Evolutionary conservation across 164 flowering plant species (phyloP).

Genomic region (Magnolia officinalis): DNA sequence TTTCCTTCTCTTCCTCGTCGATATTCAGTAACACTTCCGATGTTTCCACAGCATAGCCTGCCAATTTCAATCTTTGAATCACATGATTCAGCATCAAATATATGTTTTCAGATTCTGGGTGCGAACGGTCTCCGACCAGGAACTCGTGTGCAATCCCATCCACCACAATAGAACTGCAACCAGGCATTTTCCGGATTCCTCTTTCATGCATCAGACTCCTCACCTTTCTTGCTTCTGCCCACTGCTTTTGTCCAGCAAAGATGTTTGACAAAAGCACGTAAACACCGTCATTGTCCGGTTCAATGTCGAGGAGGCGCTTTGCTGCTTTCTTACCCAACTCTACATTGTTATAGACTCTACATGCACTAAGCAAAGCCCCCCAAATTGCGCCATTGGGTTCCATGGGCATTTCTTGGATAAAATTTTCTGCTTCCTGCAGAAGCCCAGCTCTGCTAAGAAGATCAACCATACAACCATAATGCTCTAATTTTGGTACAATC

Average conservation of each 20-base stretch:
- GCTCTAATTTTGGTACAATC: slow-evolving; percentile 11
- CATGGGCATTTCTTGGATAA: slow-evolving; percentile 3
- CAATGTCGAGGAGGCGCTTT: slow-evolving; percentile 2
- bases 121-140: slow-evolving; percentile 5
- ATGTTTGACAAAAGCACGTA: slow-evolving; percentile 14
- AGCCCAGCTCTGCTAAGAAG: slow-evolving; percentile 16
- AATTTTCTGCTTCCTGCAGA: slow-evolving; percentile 9
- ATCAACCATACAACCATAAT: slow-evolving; percentile 16
- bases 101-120: slow-evolving; percentile 2
- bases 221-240: slow-evolving; percentile 11
- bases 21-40: slow-evolving; percentile 14
- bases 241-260: slow-evolving; percentile 8
- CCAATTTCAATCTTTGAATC: slow-evolving; percentile 9
- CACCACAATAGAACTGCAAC: slow-evolving; percentile 18
- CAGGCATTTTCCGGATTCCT: slow-evolving; percentile 10
- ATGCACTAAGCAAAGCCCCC: slow-evolving; percentile 16
- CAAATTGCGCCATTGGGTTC: slow-evolving; percentile 14
- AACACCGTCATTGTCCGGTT: slow-evolving; percentile 12
- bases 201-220: slow-evolving; percentile 6
- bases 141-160: background rate
- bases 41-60: slow-evolving; percentile 10
- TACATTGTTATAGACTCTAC: slow-evolving; percentile 4
- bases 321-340: slow-evolving; percentile 14
- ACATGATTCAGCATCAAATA: slow-evolving; percentile 3
- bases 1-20: slow-evolving; percentile 14